Percentiles rank a stretch among this genome's conserved stretches.
These are phyloP conservation scores for Teratosphaeria zuluensis DNA, from an alignment of 2,329 filamentous ascomycete genomes.

Conservation along the genomic window DNA sequence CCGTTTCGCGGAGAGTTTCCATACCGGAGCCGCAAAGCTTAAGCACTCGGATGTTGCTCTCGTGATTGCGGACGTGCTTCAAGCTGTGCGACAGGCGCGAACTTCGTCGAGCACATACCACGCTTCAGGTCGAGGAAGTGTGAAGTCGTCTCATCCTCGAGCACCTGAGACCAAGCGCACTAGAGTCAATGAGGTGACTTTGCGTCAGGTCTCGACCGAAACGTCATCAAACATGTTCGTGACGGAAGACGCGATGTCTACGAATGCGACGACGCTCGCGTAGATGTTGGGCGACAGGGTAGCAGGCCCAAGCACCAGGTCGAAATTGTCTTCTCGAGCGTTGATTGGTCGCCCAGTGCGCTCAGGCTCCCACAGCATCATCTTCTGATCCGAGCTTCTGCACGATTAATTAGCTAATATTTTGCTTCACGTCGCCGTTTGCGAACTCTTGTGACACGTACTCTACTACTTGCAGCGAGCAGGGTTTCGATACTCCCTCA, in stretches of 20 bases:
- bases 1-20: background rate
- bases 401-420: background rate
- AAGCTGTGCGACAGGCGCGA: background rate
- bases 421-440: background rate
- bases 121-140: background rate
- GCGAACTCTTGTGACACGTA: background rate
- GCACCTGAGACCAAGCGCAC: background rate
- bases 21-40: background rate
- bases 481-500: no score
- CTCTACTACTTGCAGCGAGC: background rate
- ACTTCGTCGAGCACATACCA: background rate
- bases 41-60: background rate
- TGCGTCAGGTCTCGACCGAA: background rate
- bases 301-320: background rate
- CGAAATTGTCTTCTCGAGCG: background rate
- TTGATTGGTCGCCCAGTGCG: background rate
- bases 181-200: background rate
- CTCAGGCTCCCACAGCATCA: background rate
- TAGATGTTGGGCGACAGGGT: background rate
- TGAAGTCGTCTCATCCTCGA: background rate
- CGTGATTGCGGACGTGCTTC: background rate
- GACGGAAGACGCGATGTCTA: background rate
- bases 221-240: background rate
- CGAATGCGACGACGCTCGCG: background rate
- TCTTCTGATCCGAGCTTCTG: background rate